Conservation (phyloP, 2,329 filamentous ascomycete genomes). For the Calonectria hawksworthii region DNA sequence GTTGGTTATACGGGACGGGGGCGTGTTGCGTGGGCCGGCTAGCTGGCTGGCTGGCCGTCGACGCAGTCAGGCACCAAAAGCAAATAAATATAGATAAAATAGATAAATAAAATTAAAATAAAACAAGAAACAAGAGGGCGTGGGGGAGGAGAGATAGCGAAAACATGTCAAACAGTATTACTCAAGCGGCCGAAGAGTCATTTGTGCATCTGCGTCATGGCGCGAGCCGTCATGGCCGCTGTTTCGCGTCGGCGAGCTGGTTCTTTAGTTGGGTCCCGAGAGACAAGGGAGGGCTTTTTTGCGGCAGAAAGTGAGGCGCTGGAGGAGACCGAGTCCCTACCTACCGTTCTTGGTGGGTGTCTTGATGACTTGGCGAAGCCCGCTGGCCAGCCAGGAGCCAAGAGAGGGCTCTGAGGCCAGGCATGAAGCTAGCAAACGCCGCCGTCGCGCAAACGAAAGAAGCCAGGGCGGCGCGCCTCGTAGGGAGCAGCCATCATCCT, state of each 20-base stretch:
- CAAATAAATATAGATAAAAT: not conserved
- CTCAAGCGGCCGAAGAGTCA: not conserved
- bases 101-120: no score
- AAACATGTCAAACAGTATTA: constrained; percentile 18
- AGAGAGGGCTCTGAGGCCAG: constrained; percentile 34
- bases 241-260: constrained; percentile 1
- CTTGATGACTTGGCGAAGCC: constrained; percentile 14
- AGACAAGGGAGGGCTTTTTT: constrained; percentile 18
- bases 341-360: constrained; percentile 19
- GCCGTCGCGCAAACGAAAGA: constrained; percentile 7
- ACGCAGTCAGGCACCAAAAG: constrained; percentile 37
- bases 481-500: not conserved
- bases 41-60: constrained; percentile 21
- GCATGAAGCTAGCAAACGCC: constrained; percentile 6
- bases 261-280: constrained; percentile 8
- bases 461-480: not conserved
- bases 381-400: not conserved
- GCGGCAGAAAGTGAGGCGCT: constrained; percentile 36
- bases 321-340: not conserved
- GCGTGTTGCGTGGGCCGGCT: constrained; percentile 15
- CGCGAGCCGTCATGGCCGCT: not conserved
- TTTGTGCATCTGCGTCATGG: not conserved
- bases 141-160: constrained; percentile 28
- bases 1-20: constrained; percentile 15
- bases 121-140: not conserved